phyloP scores from a whole-genome alignment of 1,284 basidiomycete genomes.

The Vanrija pseudolonga region DNA sequence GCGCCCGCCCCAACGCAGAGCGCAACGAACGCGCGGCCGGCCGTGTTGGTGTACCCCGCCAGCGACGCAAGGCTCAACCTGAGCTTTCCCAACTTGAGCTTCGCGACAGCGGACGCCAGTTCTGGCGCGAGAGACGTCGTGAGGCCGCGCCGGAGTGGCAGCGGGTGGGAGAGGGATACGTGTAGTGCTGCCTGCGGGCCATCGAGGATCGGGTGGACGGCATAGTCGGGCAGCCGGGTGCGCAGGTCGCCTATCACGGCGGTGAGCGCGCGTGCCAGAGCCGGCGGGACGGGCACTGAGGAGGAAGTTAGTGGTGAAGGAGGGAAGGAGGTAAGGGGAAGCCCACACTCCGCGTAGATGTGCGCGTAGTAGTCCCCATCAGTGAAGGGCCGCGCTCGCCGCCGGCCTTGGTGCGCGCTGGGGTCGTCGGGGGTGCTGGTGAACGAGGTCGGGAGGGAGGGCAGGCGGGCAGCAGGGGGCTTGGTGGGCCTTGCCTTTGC shows the following conservation, averaged over 20 bases:
- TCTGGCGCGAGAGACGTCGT: not conserved
- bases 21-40: constrained; percentile 41
- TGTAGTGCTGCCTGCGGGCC: constrained; percentile 24
- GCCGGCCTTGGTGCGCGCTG: constrained; percentile 39
- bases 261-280: constrained; percentile 17
- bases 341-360: constrained; percentile 40
- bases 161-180: constrained; percentile 45
- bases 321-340: no score
- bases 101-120: not conserved
- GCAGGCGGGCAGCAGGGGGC: not conserved
- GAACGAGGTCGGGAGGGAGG: constrained; percentile 4
- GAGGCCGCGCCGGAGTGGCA: constrained; percentile 34
- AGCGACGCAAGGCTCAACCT: constrained; percentile 23
- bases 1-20: constrained; percentile 43
- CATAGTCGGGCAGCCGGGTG: constrained; percentile 4
- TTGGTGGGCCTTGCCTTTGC: no score
- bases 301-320: not conserved
- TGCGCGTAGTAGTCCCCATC: constrained; percentile 48
- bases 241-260: constrained; percentile 11
- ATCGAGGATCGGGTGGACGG: constrained; percentile 22
- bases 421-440: constrained; percentile 30
- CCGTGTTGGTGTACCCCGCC: constrained; percentile 32
- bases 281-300: constrained; percentile 9
- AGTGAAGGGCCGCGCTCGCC: constrained; percentile 42
- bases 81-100: constrained; percentile 3